These are phyloP conservation scores for Tieghemostelium lacteum DNA, from an alignment of 78 protist species.

Conservation along the genomic window DNA sequence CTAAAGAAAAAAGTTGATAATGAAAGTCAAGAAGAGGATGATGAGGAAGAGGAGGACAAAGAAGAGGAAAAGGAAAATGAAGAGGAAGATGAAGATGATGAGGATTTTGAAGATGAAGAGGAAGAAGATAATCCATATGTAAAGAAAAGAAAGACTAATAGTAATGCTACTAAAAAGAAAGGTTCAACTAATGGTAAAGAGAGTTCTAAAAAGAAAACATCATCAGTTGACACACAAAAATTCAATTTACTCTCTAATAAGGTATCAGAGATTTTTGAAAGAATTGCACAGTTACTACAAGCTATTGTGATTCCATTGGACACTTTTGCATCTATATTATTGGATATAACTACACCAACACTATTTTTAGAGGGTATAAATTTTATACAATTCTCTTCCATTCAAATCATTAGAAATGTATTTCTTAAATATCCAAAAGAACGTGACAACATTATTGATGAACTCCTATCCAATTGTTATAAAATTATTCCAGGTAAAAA, in stretches of 20 bases:
- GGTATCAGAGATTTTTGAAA: conserved; percentile 42
- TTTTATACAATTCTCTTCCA: conserved; percentile 28
- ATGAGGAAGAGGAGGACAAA: conserved; percentile 2
- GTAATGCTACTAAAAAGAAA: conserved; percentile 17
- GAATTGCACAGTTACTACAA: not conserved
- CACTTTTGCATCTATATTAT: conserved; percentile 1
- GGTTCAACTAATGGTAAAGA: not conserved
- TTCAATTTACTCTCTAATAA: conserved; percentile 17
- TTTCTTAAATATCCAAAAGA: conserved; percentile 10
- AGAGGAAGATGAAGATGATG: conserved; percentile 4
- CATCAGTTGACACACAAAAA: too few relatives aligned
- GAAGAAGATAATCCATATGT: not conserved
- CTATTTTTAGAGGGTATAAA: conserved; percentile 50
- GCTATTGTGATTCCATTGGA: not conserved
- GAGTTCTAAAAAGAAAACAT: not conserved
- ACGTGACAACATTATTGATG: conserved; percentile 14
- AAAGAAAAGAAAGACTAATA: conserved; percentile 13
- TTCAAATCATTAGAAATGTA: conserved; percentile 3
- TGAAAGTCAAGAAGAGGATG: not conserved
- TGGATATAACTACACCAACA: conserved; percentile 29
- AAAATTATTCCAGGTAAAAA: not conserved
- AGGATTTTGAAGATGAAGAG: not conserved
- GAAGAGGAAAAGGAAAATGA: not conserved
- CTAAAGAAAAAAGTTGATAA: not conserved
- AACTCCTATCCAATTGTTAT: conserved; percentile 18